phyloP scores from a whole-genome alignment of 495 filamentous ascomycete genomes.

The Aspergillus wentii region DNA sequence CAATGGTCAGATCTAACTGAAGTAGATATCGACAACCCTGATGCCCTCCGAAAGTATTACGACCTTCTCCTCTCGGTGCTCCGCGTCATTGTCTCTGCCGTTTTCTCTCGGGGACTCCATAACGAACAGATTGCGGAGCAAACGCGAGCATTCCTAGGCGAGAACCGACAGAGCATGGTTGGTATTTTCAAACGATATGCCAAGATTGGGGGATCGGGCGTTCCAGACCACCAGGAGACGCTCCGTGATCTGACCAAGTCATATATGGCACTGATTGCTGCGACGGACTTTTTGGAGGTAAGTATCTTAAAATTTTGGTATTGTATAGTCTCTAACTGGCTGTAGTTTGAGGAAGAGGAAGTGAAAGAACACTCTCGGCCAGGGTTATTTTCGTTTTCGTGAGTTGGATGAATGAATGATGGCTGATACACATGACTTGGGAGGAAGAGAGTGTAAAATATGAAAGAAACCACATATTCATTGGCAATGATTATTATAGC shows the following conservation, averaged over 20 bases:
- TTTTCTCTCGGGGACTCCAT: constrained; percentile 72
- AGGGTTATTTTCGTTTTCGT: constrained; percentile 39
- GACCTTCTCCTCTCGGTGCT: constrained; percentile 74
- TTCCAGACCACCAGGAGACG: constrained; percentile 31
- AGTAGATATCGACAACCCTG: constrained; percentile 59
- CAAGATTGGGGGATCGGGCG: constrained; percentile 57
- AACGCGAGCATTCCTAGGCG: constrained; percentile 67
- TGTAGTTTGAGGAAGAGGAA: constrained; percentile 39
- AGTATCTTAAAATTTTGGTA: constrained; percentile 11
- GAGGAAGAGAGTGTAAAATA: constrained; percentile 7
- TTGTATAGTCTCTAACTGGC: constrained; percentile 8
- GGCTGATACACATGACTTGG: neutral
- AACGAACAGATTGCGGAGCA: constrained; percentile 73
- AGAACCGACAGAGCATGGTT: constrained; percentile 75
- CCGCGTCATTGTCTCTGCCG: constrained; percentile 71
- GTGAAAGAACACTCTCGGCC: constrained; percentile 25
- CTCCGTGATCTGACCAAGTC: constrained; percentile 55
- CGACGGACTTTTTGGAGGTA: constrained; percentile 60
- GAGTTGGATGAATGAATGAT: constrained; percentile 10
- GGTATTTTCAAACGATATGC: constrained; percentile 89
- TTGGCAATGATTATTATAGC: no score
- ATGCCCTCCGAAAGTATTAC: constrained; percentile 76
- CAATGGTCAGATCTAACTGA: constrained; percentile 10
- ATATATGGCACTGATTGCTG: constrained; percentile 53
- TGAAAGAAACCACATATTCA: no score